phyloP scores from a whole-genome alignment of 805 yeast genomes.

The Suhomyces sp. region DNA sequence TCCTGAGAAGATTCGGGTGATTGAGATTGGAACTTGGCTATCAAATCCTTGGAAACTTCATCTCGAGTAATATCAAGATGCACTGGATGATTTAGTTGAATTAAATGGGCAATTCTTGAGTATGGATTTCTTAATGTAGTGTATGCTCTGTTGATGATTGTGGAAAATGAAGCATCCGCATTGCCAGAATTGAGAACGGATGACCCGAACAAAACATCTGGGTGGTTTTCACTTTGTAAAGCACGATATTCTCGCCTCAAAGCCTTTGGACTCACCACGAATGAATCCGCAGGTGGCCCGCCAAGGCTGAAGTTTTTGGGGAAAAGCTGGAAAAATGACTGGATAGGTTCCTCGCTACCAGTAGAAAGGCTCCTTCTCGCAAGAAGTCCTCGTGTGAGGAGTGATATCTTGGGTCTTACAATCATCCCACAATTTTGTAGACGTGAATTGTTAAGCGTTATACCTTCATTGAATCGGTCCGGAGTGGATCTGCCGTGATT shows the following conservation, averaged over 20 bases:
- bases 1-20: constrained; percentile 31
- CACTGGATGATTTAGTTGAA: constrained; percentile 35
- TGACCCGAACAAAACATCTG: constrained; percentile 55
- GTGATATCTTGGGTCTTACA: background rate
- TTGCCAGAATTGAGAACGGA: constrained; percentile 13
- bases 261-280: constrained; percentile 50
- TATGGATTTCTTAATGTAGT: constrained; percentile 68
- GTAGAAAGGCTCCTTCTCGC: background rate
- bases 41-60: constrained; percentile 43
- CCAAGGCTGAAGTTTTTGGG: constrained; percentile 71
- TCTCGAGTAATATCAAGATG: constrained; percentile 58
- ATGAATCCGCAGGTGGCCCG: constrained; percentile 60
- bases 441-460: background rate
- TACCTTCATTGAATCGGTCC: constrained; percentile 1
- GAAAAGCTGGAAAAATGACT: constrained; percentile 57
- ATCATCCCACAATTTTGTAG: background rate
- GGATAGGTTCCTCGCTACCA: background rate
- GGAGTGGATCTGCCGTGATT: background rate
- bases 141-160: constrained; percentile 72
- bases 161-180: constrained; percentile 40
- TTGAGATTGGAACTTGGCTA: constrained; percentile 36
- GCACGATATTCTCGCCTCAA: constrained; percentile 73
- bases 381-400: background rate
- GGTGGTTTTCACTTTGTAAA: constrained; percentile 76
- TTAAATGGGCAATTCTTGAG: constrained; percentile 45